Evolutionary conservation across 768 basidiomycete genomes (phyloP).

Genomic region (Mycena venus): DNA sequence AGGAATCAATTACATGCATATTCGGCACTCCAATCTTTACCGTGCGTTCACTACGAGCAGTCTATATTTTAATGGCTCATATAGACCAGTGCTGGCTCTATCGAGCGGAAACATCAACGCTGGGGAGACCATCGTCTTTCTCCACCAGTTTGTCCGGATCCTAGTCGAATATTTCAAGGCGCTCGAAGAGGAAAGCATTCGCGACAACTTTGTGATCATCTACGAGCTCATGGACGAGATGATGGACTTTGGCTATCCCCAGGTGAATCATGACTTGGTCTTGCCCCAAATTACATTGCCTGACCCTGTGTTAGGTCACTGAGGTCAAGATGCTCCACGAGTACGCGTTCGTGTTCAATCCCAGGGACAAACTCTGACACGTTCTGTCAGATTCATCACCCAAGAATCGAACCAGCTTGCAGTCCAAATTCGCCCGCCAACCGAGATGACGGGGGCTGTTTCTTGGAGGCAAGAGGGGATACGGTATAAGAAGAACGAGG

Average conservation of each 20-base stretch:
- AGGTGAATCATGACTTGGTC: no score
- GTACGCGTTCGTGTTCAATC: no score
- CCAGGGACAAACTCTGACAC: no score
- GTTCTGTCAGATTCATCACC: slow-evolving; percentile 97
- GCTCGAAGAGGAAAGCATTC: slow-evolving; percentile 97
- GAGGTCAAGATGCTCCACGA: slow-evolving; percentile 99
- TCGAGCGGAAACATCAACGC: slow-evolving; percentile 97
- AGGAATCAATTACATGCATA: slow-evolving; percentile 98
- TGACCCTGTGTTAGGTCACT: no score
- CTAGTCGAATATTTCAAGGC: slow-evolving; percentile 99
- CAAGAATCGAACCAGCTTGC: slow-evolving; percentile 99
- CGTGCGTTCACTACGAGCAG: slow-evolving; percentile 65
- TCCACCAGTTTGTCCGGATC: slow-evolving; percentile 93
- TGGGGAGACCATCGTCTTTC: slow-evolving; percentile 95
- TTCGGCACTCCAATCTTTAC: slow-evolving; percentile 97
- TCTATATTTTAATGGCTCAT: not conserved
- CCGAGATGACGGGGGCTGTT: slow-evolving; percentile 98
- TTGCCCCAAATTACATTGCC: no score
- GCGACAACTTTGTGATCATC: slow-evolving; percentile 99
- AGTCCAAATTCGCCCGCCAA: slow-evolving; percentile 92
- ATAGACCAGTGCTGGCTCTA: slow-evolving; percentile 84
- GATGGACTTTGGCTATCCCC: slow-evolving; percentile 99
- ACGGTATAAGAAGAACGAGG: slow-evolving; percentile 98
- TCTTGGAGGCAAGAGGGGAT: slow-evolving; percentile 99
- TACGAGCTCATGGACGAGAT: slow-evolving; percentile 99